Evolutionary conservation across 306 rosid genomes (phyloP).

Genomic region (Sphenostylis stenocarpa): DNA sequence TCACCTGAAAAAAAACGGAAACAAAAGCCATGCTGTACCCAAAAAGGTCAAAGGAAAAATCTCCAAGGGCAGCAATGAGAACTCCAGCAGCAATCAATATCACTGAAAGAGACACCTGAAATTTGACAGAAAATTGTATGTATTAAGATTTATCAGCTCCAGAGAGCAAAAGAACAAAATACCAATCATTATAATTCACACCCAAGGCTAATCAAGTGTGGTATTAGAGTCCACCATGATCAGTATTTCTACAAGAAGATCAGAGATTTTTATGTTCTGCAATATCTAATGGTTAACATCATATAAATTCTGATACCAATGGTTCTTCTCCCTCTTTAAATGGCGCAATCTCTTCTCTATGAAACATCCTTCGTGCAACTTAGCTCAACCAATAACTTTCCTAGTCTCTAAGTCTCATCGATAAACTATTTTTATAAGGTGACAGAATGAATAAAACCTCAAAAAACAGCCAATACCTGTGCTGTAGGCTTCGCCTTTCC

Average conservation of each 20-base stretch:
- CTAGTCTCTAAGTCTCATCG: background rate
- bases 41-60: conserved; percentile 86
- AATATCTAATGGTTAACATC: background rate
- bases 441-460: background rate
- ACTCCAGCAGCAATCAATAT: conserved; percentile 82
- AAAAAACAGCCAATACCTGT: conserved; percentile 39
- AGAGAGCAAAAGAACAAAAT: conserved; percentile 3
- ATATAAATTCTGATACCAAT: background rate
- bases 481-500: conserved; percentile 79
- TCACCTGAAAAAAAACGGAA: conserved; percentile 94
- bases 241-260: background rate
- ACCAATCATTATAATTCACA: conserved; percentile 12
- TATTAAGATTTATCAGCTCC: background rate
- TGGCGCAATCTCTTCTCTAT: background rate
- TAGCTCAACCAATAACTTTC: background rate
- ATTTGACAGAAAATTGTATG: conserved; percentile 19
- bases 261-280: background rate
- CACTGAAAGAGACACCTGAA: conserved; percentile 85
- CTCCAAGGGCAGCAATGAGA: conserved; percentile 87
- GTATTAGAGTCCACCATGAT: background rate
- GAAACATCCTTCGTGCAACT: background rate
- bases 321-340: conserved; percentile 11
- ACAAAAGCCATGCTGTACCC: conserved; percentile 93
- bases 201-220: conserved; percentile 19
- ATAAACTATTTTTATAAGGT: background rate